Evolutionary conservation across 176 grass and related monocot species (phyloP), one percentile per base, ranked within the genome.

Genomic region (Poa pratensis): DNA sequence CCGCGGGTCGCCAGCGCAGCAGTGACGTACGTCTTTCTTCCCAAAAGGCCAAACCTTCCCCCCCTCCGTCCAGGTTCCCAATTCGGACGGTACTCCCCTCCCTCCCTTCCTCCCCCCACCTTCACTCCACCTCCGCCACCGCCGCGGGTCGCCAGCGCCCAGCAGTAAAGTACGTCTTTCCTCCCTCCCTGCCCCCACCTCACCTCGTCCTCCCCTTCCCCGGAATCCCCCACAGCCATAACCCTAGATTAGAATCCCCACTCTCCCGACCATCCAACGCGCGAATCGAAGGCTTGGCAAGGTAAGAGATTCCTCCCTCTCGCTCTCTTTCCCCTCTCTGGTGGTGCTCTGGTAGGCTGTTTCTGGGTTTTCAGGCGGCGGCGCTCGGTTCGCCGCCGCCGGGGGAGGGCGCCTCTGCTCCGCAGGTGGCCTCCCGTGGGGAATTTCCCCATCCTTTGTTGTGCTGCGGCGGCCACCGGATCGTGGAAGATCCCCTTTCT

Each of bases 241-340:
- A 85, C 82, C 87, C 83, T 89, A 75, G 69, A 40, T 77, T 85
- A n/a, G 59, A 40, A 14, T 48, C n/a, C 9, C 4, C 9, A 48
- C 48, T 69, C 54, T 24, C 66, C 18, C 16, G 73, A 76, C 82
- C 66, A 16, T 22, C 77, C 82, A 67, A 77, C 13, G 60, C 83
- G 12, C 45, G 48, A 5, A 20, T 18, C 60, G 30, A 10, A 53
- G 70, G 51, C 27, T 16, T 2, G 59, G 48, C 27, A 39, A 85
- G 83, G 83, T 80, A 3, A 17, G 77, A 46, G 11, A 51, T 35
- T 62, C 20, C 70, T 3, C 19, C 69, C 58, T 48, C 55, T 5
- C 6, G 9, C 19, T 6, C 19, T 16, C 20, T n/a, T 76, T 39
- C 60, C 84, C 39, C 57, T 55, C 62, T 3, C 11, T 64, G 51